Evolutionary conservation across 1,284 basidiomycete genomes (phyloP).

Genomic region (Fomitopsis palustris): DNA sequence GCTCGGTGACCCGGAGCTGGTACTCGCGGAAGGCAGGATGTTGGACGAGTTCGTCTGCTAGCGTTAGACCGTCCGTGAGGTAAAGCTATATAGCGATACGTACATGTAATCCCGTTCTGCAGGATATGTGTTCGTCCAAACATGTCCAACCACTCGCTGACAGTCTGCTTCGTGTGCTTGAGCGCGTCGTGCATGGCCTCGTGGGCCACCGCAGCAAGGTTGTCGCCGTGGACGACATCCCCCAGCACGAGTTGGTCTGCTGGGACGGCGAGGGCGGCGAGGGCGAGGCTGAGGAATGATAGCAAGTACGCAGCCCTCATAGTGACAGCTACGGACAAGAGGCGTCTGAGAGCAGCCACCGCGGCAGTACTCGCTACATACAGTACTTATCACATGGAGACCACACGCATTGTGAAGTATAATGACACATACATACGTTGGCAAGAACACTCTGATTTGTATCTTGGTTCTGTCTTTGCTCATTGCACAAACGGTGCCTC

Average conservation of each 20-base stretch:
- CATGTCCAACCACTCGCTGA: not conserved
- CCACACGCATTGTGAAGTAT: no score
- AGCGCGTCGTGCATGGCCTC: not conserved
- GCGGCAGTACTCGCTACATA: no score
- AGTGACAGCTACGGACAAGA: not conserved
- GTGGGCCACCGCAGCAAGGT: not conserved
- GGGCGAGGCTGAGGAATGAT: not conserved
- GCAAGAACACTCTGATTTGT: no score
- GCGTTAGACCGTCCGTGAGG: no score
- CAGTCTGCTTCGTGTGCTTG: not conserved
- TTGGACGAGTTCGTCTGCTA: not conserved
- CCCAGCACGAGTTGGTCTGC: not conserved
- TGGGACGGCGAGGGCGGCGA: not conserved
- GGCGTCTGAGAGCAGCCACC: no score
- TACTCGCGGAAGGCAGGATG: not conserved
- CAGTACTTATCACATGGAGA: no score
- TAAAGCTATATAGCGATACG: not conserved
- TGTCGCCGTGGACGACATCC: not conserved
- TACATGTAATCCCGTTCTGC: not conserved
- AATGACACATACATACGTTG: no score
- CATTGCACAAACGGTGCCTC: no score
- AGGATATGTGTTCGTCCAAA: not conserved
- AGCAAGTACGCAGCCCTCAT: not conserved
- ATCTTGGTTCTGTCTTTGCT: no score
- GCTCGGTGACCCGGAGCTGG: constrained; percentile 33